Evolutionary conservation across 1,284 basidiomycete species (phyloP), one percentile per base, ranked within the genome.

Genomic region (Moesziomyces sp.): DNA sequence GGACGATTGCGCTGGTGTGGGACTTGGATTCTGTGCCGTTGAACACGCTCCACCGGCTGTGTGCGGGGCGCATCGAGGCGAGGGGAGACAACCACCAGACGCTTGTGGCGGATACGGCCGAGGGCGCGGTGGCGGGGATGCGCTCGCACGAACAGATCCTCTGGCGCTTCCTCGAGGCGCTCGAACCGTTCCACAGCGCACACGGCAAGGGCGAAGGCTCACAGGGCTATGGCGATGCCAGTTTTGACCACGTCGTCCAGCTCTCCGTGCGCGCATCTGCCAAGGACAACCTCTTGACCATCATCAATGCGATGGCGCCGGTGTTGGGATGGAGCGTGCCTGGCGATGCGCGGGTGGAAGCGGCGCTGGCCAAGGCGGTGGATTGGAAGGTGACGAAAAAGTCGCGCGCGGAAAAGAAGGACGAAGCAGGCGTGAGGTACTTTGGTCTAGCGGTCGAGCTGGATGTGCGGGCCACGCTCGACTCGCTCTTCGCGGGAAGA

Each of bases 61-160:
- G 79, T 54, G 54, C 72, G 1, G 44, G 35, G 2, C 67, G 82
- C 10, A 76, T 84, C 53, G 59, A 76, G 11, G 33, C 46, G 11
- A 52, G 82, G 8, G 82, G 80, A 1, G 72, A 74, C 7, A 83
- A 83, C 30, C 82, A 84, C 52, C 82, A 83, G 53, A 78, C 70
- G 18, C 60, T 84, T 3, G 52, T 73, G 0, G 73, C 73, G 13
- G 78, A 80, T 38, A 19, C 23, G 8, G 46, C 44, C 6, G 19
- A 14, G 9, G 42, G 18, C 10, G 43, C 48, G 13, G 21, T 58
- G 4, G 47, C 14, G 3, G 69, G 56, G 21, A 33, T 67, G 10
- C 55, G 60, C 14, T 65, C 52, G 19, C 92, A 98, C 84, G 94
- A 97, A 84, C 87, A 89, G 2, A 89, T 96, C 11, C 86, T 99